Conservation (phyloP, 208 protist genomes). For the Balamuthia mandrillaris region DNA sequence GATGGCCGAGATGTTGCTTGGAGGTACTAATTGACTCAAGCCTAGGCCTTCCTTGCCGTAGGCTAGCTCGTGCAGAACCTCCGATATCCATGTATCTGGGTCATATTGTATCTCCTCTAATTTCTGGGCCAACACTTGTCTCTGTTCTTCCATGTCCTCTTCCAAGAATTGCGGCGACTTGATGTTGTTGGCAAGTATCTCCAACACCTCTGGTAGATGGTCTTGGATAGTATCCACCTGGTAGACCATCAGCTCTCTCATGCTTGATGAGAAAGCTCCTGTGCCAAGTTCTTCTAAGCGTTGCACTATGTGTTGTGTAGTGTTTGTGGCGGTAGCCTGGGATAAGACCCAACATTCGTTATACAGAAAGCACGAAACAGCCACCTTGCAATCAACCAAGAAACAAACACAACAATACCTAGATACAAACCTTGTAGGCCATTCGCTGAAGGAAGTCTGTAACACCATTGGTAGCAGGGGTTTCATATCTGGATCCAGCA, state of each 20-base stretch:
- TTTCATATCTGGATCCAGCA: conserved; percentile 28
- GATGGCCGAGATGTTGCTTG: not conserved
- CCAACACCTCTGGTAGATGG: not conserved
- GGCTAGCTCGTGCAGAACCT: conserved; percentile 12
- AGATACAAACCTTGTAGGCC: not conserved
- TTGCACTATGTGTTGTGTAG: conserved; percentile 11
- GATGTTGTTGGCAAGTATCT: conserved; percentile 35
- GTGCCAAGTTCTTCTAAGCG: conserved; percentile 6
- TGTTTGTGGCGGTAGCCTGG: not conserved
- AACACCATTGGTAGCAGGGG: not conserved
- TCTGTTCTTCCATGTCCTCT: conserved; percentile 33
- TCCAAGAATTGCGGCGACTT: not conserved
- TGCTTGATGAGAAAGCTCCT: not conserved
- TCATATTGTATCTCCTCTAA: not conserved
- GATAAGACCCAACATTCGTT: not conserved
- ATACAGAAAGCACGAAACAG: not conserved
- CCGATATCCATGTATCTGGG: not conserved
- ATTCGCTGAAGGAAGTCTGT: conserved; percentile 16
- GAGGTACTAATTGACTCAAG: not conserved
- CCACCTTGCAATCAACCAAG: not conserved
- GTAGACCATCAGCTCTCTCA: conserved; percentile 38
- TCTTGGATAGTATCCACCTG: not conserved
- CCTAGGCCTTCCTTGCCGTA: conserved; percentile 10
- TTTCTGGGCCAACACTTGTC: not conserved
- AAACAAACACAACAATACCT: not conserved